Evolutionary conservation across 2,329 filamentous ascomycete species (phyloP).

Genomic region (Lasiodiplodia gonubiensis): DNA sequence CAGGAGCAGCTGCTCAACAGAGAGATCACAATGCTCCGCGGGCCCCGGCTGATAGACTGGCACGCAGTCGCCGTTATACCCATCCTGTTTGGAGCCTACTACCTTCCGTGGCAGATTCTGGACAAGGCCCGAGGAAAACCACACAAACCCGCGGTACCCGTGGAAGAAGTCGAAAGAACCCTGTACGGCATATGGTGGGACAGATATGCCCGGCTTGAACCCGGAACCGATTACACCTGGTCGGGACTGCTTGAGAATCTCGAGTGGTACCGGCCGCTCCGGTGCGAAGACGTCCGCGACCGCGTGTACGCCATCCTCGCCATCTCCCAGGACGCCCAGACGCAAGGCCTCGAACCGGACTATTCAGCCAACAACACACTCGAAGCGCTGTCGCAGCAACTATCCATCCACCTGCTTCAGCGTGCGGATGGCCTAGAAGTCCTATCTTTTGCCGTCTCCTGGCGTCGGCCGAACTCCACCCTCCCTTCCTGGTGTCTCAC

Average conservation of each 20-base stretch:
- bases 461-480: neutral
- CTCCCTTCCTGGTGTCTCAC: neutral
- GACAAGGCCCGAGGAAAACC: neutral
- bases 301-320: neutral
- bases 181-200: neutral
- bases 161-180: neutral
- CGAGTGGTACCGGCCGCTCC: neutral
- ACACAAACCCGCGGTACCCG: neutral
- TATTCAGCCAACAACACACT: neutral
- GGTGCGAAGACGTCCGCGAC: neutral
- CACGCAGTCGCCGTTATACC: neutral
- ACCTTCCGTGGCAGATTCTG: neutral
- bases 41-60: neutral
- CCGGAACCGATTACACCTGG: neutral
- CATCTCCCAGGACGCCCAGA: neutral
- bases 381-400: neutral
- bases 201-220: neutral
- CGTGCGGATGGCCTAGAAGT: neutral
- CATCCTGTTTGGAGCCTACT: neutral
- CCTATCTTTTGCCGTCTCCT: neutral
- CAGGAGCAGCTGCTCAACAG: neutral
- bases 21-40: neutral
- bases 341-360: neutral
- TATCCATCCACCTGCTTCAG: neutral
- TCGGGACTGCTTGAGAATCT: neutral